Evolutionary conservation across 2,329 filamentous ascomycete species (phyloP), one percentile per base, ranked within the genome.

Genomic region (Periconia sp.): DNA sequence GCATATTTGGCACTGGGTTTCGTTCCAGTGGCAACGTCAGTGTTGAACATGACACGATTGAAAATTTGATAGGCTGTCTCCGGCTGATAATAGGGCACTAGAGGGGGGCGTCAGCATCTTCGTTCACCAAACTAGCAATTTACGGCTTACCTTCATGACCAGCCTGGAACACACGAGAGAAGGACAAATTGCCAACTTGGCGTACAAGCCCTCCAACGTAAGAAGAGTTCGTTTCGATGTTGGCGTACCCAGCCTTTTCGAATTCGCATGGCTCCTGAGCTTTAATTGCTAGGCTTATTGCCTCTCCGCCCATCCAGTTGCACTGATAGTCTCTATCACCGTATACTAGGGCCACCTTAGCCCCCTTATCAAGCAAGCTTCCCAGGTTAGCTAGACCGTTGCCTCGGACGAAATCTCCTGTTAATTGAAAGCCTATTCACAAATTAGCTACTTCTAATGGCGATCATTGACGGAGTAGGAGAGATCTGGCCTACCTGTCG

Each of bases 151-250:
- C n/a, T 35, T 76, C 67, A 51, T 80, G 77, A 3, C 76, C 76
- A 0, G 76, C 67, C 37, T 78, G 69, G 55, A 75, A 36, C 3
- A 46, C 36, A 21, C 43, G 36, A 2, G 36, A 22, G 22, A 46
- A 46, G 61, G 15, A 59, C 34, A 43, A n/a, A 5, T 31, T 90
- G 5, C 85, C 87, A 54, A 81, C 87, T 65, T 92, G 87, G 4
- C 87, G 79, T 0, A 88, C 87, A 35, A 81, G 79, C 18, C 88
- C 88, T 40, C 81, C 87, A 62, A 82, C 80, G 68, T 86, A 84
- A 9, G 78, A 74, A 17, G 74, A 77, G 59, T 88, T 86, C 33
- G 87, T 82, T 16, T 83, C 73, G 53, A 92, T 83, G 9, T 85
- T 81, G 1, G 81, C 81, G 65, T 92, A 92, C 1, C 87, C 87